Evolutionary conservation across 495 filamentous ascomycete genomes (phyloP).

Genomic region (Schizothecium vesticola): DNA sequence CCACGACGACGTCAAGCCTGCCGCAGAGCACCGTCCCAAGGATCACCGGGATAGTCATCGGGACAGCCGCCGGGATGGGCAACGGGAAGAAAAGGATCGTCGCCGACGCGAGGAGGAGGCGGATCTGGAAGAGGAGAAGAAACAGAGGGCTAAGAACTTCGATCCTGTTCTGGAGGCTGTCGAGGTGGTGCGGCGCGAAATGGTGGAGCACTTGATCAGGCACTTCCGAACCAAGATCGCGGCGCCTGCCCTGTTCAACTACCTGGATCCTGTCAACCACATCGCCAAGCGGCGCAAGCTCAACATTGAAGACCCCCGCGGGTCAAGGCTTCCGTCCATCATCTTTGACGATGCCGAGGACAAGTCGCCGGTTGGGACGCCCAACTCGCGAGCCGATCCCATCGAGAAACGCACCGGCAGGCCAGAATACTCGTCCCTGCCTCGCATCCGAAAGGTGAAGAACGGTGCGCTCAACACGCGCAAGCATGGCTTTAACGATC

Average conservation of each 20-base stretch:
- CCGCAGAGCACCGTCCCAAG: conserved; percentile 46
- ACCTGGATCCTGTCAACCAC: conserved; percentile 77
- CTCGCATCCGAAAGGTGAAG: conserved; percentile 65
- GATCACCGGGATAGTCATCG: conserved; percentile 41
- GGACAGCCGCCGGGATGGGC: conserved; percentile 11
- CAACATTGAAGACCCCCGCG: conserved; percentile 67
- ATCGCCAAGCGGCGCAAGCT: conserved; percentile 66
- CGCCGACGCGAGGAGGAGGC: conserved; percentile 58
- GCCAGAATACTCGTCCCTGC: conserved; percentile 59
- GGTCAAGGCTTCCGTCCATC: conserved; percentile 35
- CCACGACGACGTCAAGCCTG: conserved; percentile 26
- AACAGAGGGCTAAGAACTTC: conserved; percentile 70
- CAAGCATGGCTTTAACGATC: conserved; percentile 69
- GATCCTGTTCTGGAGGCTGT: conserved; percentile 82
- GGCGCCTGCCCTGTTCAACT: conserved; percentile 73
- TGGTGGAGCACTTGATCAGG: conserved; percentile 76
- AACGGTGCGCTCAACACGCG: conserved; percentile 52
- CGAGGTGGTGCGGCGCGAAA: conserved; percentile 69
- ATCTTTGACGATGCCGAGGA: conserved; percentile 50
- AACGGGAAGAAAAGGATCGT: conserved; percentile 38
- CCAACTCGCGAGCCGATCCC: conserved; percentile 59
- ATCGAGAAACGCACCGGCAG: conserved; percentile 45
- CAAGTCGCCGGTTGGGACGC: conserved; percentile 55
- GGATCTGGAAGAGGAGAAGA: conserved; percentile 82
- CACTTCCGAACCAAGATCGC: conserved; percentile 82